Evolutionary conservation across 306 rosid genomes (phyloP).

Genomic region (Ochetophila trinervis): DNA sequence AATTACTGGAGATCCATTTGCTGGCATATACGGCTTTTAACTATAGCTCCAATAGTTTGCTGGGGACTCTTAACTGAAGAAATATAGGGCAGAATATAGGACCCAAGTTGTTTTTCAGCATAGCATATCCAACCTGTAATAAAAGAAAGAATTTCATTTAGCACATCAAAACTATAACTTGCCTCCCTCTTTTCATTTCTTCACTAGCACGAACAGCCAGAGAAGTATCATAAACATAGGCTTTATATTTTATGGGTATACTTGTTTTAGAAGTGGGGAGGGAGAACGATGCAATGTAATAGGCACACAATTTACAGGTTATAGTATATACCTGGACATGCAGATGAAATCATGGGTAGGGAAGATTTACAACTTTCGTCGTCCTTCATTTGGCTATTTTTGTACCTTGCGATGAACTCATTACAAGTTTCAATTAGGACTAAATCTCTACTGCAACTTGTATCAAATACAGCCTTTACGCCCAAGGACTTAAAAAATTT

Average conservation of each 20-base stretch:
- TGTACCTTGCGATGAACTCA: constrained; percentile 76
- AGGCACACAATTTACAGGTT: constrained; percentile 9
- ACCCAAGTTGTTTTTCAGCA: constrained; percentile 94
- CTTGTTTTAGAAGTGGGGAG: not conserved
- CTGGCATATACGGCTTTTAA: constrained; percentile 60
- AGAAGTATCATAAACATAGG: not conserved
- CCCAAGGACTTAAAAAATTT: constrained; percentile 82
- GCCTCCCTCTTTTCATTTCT: not conserved
- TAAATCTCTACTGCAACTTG: constrained; percentile 90
- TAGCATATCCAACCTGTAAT: constrained; percentile 95
- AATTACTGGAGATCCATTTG: constrained; percentile 73
- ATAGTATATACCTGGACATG: constrained; percentile 81
- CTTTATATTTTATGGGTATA: not conserved
- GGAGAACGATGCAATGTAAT: not conserved
- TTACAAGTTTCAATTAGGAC: constrained; percentile 76
- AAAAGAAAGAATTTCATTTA: not conserved
- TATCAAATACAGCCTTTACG: constrained; percentile 83
- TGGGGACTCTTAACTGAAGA: constrained; percentile 93
- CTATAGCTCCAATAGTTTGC: constrained; percentile 78
- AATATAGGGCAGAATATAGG: constrained; percentile 75
- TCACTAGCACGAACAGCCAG: not conserved
- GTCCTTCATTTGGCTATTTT: constrained; percentile 43
- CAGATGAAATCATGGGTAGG: constrained; percentile 90
- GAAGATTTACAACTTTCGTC: constrained; percentile 44
- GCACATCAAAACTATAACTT: not conserved